phyloP scores from a whole-genome alignment of 495 filamentous ascomycete species.

The Pseudevernia furfuracea region DNA sequence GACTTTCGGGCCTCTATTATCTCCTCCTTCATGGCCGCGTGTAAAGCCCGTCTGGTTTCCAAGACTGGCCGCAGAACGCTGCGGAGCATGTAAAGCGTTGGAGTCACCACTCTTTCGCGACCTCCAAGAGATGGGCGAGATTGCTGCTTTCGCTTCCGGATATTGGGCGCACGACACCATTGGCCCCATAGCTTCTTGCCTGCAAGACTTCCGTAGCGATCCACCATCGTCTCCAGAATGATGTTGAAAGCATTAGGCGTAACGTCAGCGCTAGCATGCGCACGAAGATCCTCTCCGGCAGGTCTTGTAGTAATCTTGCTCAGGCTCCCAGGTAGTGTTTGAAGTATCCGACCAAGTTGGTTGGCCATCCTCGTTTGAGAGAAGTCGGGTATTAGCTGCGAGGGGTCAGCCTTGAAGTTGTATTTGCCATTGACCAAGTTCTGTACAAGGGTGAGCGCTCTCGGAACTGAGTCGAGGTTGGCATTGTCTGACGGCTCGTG shows the following conservation, averaged over 20 bases:
- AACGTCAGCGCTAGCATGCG: conserved; percentile 21
- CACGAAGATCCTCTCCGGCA: conserved; percentile 18
- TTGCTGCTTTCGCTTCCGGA: background rate
- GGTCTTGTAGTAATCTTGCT: conserved; percentile 18
- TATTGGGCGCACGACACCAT: conserved; percentile 36
- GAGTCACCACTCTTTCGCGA: conserved; percentile 21
- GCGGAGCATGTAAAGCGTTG: conserved; percentile 39
- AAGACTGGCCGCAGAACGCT: conserved; percentile 30
- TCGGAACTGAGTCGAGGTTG: conserved; percentile 21
- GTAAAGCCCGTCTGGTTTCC: conserved; percentile 2
- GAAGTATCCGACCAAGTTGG: conserved; percentile 22
- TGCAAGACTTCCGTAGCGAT: conserved; percentile 36
- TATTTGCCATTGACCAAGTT: conserved; percentile 20
- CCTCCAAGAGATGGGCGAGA: background rate
- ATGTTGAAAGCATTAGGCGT: conserved; percentile 39
- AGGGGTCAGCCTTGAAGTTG: conserved; percentile 30
- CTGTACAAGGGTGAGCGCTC: conserved; percentile 23
- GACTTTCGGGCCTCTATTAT: background rate
- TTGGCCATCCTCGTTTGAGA: conserved; percentile 28
- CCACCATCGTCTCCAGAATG: conserved; percentile 42
- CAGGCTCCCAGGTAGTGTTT: conserved; percentile 17
- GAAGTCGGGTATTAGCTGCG: conserved; percentile 18
- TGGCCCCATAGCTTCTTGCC: conserved; percentile 37
- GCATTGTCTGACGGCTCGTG: conserved; percentile 9
- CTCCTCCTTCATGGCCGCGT: background rate